Base-by-base conservation (phyloP, 2,329 filamentous ascomycete genomes). In the Plectosphaerella cucumerina region DNA sequence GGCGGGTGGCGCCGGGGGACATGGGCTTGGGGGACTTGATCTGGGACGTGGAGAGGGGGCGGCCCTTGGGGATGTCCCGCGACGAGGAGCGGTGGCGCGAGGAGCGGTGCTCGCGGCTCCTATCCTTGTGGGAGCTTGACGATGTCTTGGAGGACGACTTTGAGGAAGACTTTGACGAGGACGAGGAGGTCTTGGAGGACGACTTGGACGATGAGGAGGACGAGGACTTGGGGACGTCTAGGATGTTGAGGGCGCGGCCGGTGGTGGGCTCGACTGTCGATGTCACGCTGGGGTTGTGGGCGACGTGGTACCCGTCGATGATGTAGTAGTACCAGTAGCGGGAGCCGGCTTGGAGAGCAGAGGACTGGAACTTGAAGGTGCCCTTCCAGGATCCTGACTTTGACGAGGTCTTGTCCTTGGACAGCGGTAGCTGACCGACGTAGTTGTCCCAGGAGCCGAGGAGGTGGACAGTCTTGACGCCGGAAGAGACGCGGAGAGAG, bases 271-370 rank as follows among this genome's bases (percentile, higher is more conserved):
- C 94, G 60, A 89, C 87, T 67, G 89, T 95, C 67, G 87, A 93
- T 65, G 88, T 79, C 70, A 91, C 86, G 70, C 89, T 89, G 61
- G 93, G 92, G 76, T 97, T 94, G 81, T 97, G 93, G 56, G 92
- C 92, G 70, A 96, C 87, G 72, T 97, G 92, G 84, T 97, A 97
- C 62, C 94, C 94, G 71, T 99, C 94, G 72, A 97, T 94, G 85
- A 97, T 97, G 82, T 97, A 99, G 85, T 99, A 99, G 86, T 97
- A 99, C 94, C 94, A 99, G 85, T 97, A 97, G 69, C 93, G 87
- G 70, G 90, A 85, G 69, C 93, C 91, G 63, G 90, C 80, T 78
- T 93, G 86, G 63, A 97, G 82, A 54, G 90, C 93, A 56, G 84
- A 75, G 68, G 87, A 87, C 75, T 94, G 89, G 77, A 99, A 97